phyloP scores from a whole-genome alignment of 2,329 filamentous ascomycete genomes.

The Scolecobasidium constrictum region DNA sequence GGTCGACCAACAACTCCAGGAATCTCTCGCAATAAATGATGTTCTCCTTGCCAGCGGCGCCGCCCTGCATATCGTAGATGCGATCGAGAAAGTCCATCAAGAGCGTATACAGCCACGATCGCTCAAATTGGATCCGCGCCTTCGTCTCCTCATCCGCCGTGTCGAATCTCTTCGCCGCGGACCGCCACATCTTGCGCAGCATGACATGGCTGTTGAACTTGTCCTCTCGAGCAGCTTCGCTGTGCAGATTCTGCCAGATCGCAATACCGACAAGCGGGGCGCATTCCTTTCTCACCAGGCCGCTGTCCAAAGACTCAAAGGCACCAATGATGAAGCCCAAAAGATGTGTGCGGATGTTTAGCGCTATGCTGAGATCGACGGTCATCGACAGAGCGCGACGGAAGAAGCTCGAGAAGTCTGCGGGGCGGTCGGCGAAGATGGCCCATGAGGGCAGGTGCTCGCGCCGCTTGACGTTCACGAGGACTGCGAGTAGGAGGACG shows the following conservation, averaged over 20 bases:
- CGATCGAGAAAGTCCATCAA: slow-evolving; percentile 70
- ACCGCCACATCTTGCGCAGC: slow-evolving; percentile 82
- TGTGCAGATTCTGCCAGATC: slow-evolving; percentile 88
- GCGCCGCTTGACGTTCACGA: slow-evolving; percentile 78
- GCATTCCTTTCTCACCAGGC: slow-evolving; percentile 87
- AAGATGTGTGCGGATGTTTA: slow-evolving; percentile 58
- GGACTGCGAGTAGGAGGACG: slow-evolving; percentile 72
- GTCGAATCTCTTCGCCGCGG: slow-evolving; percentile 75
- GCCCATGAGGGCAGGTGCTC: slow-evolving; percentile 83
- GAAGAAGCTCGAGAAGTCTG: slow-evolving; percentile 82
- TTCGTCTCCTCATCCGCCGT: slow-evolving; percentile 71
- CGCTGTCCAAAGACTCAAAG: slow-evolving; percentile 87
- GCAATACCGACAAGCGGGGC: slow-evolving; percentile 89
- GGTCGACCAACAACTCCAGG: slow-evolving; percentile 76
- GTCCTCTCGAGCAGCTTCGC: slow-evolving; percentile 60
- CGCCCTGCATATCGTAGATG: slow-evolving; percentile 43
- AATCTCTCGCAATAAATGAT: slow-evolving; percentile 86
- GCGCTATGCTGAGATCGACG: slow-evolving; percentile 40
- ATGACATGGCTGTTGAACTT: slow-evolving; percentile 63
- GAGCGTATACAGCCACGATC: slow-evolving; percentile 85
- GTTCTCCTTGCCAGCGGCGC: slow-evolving; percentile 42
- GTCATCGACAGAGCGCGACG: slow-evolving; percentile 81
- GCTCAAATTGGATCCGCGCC: slow-evolving; percentile 74
- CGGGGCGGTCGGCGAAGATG: slow-evolving; percentile 64
- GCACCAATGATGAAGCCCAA: slow-evolving; percentile 81